These are phyloP conservation scores for Mucor racemosus DNA, from an alignment of 371 early-diverging fungal species.

Conservation along the genomic window DNA sequence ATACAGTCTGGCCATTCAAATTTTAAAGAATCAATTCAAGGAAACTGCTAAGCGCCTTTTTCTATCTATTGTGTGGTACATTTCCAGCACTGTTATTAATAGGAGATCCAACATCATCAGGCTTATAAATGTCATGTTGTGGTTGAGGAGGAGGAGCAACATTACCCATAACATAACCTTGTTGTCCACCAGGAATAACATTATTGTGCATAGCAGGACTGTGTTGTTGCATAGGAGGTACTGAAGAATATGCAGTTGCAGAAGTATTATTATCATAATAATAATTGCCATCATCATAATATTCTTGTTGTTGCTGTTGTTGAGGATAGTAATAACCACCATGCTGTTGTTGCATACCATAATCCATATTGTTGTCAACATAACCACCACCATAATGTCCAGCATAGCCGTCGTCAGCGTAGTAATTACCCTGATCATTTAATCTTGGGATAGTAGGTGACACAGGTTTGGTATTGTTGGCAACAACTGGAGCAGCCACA, in stretches of 20 bases:
- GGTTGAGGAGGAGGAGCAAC: constrained; percentile 5
- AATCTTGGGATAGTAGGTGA: constrained; percentile 48
- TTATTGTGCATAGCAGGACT: constrained; percentile 2
- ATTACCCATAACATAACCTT: constrained; percentile 17
- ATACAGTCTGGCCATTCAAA: no score
- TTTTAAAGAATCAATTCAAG: no score
- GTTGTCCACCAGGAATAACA: constrained; percentile 4
- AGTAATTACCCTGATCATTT: constrained; percentile 51
- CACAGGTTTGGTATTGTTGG: constrained; percentile 19
- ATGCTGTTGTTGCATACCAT: constrained; percentile 1
- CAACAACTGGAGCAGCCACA: background rate
- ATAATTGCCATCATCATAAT: constrained; percentile 40
- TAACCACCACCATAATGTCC: constrained; percentile 23
- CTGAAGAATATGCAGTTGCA: constrained; percentile 19
- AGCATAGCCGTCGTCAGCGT: constrained; percentile 27
- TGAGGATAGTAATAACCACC: constrained; percentile 36
- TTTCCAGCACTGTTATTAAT: constrained; percentile 2
- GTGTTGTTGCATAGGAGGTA: constrained; percentile 17
- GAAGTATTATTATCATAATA: constrained; percentile 37
- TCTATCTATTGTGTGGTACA: constrained; percentile 12
- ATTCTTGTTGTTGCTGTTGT: constrained; percentile 33
- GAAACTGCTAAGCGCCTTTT: background rate
- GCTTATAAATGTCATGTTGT: constrained; percentile 26
- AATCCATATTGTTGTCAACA: constrained; percentile 26
- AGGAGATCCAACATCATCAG: constrained; percentile 21